Percentiles rank a stretch among this genome's conserved stretches.
These are phyloP conservation scores for Mayamaea pseudoterrestris DNA, from an alignment of 108 stramenopile species.

Conservation along the genomic window DNA sequence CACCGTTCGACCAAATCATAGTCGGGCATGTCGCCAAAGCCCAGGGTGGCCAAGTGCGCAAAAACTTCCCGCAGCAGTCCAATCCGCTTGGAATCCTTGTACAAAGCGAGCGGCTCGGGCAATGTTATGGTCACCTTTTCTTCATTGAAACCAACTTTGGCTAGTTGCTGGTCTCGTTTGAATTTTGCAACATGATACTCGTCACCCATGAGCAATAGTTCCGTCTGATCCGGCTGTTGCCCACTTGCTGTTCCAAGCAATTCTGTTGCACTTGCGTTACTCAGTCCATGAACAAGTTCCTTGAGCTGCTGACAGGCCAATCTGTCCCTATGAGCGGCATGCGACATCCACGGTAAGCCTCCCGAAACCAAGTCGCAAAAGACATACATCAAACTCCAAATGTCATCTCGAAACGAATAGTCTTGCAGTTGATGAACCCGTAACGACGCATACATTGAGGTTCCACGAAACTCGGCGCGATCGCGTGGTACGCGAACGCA, in stretches of 20 bases:
- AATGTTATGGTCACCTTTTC: constrained; percentile 17
- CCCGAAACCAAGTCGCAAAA: constrained; percentile 82
- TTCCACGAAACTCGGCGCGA: constrained; percentile 73
- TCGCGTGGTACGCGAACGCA: constrained; percentile 53
- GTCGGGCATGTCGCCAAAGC: constrained; percentile 59
- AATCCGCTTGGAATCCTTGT: constrained; percentile 41
- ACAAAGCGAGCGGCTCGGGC: constrained; percentile 43
- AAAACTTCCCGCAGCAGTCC: constrained; percentile 52
- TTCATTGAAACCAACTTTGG: constrained; percentile 3
- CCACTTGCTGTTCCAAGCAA: constrained; percentile 17
- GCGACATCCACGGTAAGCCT: constrained; percentile 78
- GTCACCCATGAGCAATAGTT: constrained; percentile 53
- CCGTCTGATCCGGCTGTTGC: constrained; percentile 25
- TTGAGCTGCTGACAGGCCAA: constrained; percentile 56
- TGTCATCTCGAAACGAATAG: constrained; percentile 68
- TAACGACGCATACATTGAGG: constrained; percentile 72
- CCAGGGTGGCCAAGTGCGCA: constrained; percentile 42
- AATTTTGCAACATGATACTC: constrained; percentile 60
- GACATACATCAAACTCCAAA: constrained; percentile 79
- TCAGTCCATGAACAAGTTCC: constrained; percentile 55
- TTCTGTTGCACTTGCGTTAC: constrained; percentile 2
- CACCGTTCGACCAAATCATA: constrained; percentile 59
- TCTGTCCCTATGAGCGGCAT: constrained; percentile 64
- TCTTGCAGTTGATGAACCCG: constrained; percentile 74
- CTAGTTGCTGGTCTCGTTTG: constrained; percentile 12